These are phyloP conservation scores for Mitragyna speciosa DNA, from an alignment of 257 asterid genomes.

Conservation along the genomic window DNA sequence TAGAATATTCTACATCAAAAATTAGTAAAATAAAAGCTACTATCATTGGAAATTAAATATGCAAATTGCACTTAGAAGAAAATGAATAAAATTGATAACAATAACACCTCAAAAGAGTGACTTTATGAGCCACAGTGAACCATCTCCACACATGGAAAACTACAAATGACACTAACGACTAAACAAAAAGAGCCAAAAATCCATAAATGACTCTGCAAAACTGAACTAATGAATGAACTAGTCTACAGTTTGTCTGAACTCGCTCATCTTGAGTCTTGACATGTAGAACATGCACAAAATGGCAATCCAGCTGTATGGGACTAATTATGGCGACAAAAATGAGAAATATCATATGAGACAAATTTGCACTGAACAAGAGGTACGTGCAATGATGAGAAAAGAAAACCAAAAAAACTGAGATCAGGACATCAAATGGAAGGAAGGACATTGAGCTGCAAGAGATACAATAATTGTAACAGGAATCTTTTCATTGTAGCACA, in stretches of 20 bases:
- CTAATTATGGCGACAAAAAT: not conserved
- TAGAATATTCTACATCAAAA: not conserved
- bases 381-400: not conserved
- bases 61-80: not conserved
- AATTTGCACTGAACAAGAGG: not conserved
- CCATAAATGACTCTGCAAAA: not conserved
- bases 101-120: not conserved
- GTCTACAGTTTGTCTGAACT: not conserved
- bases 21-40: not conserved
- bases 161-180: not conserved
- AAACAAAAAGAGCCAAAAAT: not conserved
- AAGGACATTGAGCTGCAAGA: not conserved
- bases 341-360: not conserved
- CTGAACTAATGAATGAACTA: not conserved
- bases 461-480: not conserved
- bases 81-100: not conserved
- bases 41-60: not conserved
- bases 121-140: not conserved
- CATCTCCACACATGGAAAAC: not conserved
- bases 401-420: not conserved
- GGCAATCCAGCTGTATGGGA: not conserved
- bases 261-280: not conserved
- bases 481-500: not conserved
- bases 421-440: not conserved
- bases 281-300: slow-evolving; percentile 4